Percentiles rank a stretch among this genome's conserved stretches.
These are phyloP conservation scores for Zygosaccharomyces siamensis DNA, from an alignment of 805 yeast genomes.

Conservation along the genomic window DNA sequence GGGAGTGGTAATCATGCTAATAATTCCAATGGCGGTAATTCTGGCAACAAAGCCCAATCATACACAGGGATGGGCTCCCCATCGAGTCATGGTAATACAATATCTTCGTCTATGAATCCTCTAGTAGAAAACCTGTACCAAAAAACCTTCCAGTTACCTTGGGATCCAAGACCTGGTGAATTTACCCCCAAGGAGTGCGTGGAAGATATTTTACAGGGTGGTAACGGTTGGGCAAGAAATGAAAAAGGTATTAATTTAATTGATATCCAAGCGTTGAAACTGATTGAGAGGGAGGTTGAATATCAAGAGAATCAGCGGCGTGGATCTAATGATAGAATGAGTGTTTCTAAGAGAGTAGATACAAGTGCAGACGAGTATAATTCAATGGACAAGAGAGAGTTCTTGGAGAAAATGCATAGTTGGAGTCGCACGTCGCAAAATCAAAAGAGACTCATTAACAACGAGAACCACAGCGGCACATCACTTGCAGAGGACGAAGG, in stretches of 20 bases:
- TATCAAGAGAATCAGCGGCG: slow-evolving; percentile 16
- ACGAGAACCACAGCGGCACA: slow-evolving; percentile 1
- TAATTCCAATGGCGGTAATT: neutral
- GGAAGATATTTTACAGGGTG: slow-evolving; percentile 68
- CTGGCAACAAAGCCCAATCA: slow-evolving; percentile 10
- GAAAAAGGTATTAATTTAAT: slow-evolving; percentile 35
- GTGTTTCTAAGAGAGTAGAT: slow-evolving; percentile 1
- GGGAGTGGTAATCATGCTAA: slow-evolving; percentile 1
- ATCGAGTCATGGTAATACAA: slow-evolving; percentile 13
- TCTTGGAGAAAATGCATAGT: slow-evolving; percentile 24
- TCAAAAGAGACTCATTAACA: slow-evolving; percentile 10
- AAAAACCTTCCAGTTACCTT: slow-evolving; percentile 51
- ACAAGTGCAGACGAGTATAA: slow-evolving; percentile 16
- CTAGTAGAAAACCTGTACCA: slow-evolving; percentile 47
- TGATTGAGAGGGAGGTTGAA: slow-evolving; percentile 27
- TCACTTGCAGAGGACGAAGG: slow-evolving; percentile 6
- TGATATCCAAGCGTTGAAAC: slow-evolving; percentile 30
- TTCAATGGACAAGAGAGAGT: slow-evolving; percentile 28
- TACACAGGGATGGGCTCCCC: slow-evolving; percentile 9
- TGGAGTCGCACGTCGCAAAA: slow-evolving; percentile 15
- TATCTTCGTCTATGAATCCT: slow-evolving; percentile 42
- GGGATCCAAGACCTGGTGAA: slow-evolving; percentile 57
- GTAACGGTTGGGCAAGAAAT: slow-evolving; percentile 57
- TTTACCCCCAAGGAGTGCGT: slow-evolving; percentile 66
- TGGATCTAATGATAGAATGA: slow-evolving; percentile 8